These are phyloP conservation scores for Pichia sp. DNA, from an alignment of 1,139 yeast genomes.

Conservation along the genomic window DNA sequence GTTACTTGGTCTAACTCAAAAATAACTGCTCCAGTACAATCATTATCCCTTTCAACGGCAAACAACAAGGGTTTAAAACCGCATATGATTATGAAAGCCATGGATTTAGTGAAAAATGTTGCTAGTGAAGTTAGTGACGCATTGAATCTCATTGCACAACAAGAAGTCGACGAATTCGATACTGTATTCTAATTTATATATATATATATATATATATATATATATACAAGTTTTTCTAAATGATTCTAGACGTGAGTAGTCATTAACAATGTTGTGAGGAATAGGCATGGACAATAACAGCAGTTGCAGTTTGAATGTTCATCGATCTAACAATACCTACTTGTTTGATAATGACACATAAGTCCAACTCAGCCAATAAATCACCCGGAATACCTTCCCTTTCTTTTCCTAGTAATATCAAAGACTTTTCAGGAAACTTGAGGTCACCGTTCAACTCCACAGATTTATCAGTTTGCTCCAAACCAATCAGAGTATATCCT, in stretches of 20 bases:
- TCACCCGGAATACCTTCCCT: conserved; percentile 91
- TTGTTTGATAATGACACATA: conserved; percentile 88
- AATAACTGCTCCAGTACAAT: conserved; percentile 61
- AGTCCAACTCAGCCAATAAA: conserved; percentile 72
- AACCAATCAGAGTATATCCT: conserved; percentile 83
- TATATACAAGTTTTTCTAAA: not conserved
- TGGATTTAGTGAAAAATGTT: conserved; percentile 29
- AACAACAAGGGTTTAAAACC: conserved; percentile 31
- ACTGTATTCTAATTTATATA: conserved; percentile 19
- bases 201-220: not conserved
- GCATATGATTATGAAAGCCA: conserved; percentile 29
- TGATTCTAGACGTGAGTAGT: no score
- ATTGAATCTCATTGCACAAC: conserved; percentile 27
- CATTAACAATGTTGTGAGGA: conserved; percentile 59
- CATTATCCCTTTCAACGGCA: conserved; percentile 44
- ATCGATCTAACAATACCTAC: conserved; percentile 88
- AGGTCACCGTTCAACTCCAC: conserved; percentile 59
- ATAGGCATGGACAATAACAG: conserved; percentile 88
- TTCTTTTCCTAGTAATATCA: conserved; percentile 78
- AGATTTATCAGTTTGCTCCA: conserved; percentile 90
- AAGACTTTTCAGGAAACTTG: conserved; percentile 71
- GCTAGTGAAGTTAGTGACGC: conserved; percentile 32
- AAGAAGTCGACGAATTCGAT: conserved; percentile 27
- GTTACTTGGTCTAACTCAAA: conserved; percentile 64
- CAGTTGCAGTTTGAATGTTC: conserved; percentile 97